Conservation (phyloP, 352 stramenopile genomes). For the Phytophthora brassicae region DNA sequence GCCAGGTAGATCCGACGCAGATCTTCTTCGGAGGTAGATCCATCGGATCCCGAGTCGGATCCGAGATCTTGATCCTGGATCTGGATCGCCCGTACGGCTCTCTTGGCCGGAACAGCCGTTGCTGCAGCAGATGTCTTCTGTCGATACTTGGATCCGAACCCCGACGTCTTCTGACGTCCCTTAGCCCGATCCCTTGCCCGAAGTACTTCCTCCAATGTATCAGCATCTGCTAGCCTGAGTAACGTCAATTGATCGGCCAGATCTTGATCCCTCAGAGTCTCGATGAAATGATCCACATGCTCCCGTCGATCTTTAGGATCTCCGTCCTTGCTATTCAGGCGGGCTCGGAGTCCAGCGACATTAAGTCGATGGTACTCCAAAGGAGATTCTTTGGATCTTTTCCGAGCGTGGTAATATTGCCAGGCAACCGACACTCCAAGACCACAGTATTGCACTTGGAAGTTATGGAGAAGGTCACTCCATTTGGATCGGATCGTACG, state of each 20-base stretch:
- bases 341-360: constrained; percentile 3
- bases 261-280: constrained; percentile 12
- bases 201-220: constrained; percentile 1
- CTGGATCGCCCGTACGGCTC: no score
- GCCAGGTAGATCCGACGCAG: neutral
- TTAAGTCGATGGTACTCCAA: constrained; percentile 13
- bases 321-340: constrained; percentile 3
- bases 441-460: constrained; percentile 7
- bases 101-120: neutral
- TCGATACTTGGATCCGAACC: neutral
- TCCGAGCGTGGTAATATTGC: constrained; percentile 7
- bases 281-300: constrained; percentile 19
- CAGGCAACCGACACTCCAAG: neutral
- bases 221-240: neutral
- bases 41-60: neutral
- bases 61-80: neutral
- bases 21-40: neutral
- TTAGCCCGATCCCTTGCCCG: neutral
- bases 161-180: neutral
- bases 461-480: neutral
- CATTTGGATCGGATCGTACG: neutral
- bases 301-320: neutral
- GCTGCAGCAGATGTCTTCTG: neutral
- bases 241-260: neutral
- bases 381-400: constrained; percentile 5